Conservation (phyloP, 257 asterid genomes). For the Forsythia viridissima region DNA sequence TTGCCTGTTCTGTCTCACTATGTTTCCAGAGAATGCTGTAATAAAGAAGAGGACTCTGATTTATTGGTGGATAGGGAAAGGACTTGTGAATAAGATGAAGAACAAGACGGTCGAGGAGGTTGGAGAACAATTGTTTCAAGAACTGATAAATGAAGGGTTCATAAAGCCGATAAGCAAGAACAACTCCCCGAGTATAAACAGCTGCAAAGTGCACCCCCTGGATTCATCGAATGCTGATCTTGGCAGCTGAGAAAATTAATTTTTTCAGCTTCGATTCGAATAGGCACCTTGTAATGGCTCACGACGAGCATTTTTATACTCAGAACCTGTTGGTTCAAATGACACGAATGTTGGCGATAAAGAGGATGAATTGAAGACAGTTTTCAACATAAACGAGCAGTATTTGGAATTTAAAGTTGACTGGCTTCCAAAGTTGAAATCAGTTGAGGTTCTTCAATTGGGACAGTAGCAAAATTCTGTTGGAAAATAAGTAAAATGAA, state of each 20-base stretch:
- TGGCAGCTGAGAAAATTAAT: slow-evolving; percentile 30
- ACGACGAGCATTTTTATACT: slow-evolving; percentile 27
- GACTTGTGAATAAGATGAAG: slow-evolving; percentile 19
- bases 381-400: slow-evolving; percentile 43
- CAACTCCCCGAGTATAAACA: too few species aligned
- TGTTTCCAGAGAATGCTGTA: slow-evolving; percentile 38
- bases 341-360: slow-evolving; percentile 17
- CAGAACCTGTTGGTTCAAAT: too few species aligned
- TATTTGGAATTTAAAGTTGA: slow-evolving; percentile 35
- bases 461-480: slow-evolving; percentile 41
- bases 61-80: slow-evolving; percentile 53
- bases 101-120: slow-evolving; percentile 16
- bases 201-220: too few species aligned
- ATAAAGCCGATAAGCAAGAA: background rate
- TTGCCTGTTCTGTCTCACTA: slow-evolving; percentile 44
- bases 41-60: slow-evolving; percentile 50
- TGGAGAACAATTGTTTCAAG: background rate
- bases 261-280: slow-evolving; percentile 32
- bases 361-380: background rate
- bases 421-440: slow-evolving; percentile 45
- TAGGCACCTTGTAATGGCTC: slow-evolving; percentile 36
- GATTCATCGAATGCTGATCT: slow-evolving; percentile 11
- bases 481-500: too few species aligned
- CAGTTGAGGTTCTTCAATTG: slow-evolving; percentile 37
- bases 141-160: slow-evolving; percentile 36